Evolutionary conservation across 257 asterid genomes (phyloP).

Genomic region (Solanum dulcamara): DNA sequence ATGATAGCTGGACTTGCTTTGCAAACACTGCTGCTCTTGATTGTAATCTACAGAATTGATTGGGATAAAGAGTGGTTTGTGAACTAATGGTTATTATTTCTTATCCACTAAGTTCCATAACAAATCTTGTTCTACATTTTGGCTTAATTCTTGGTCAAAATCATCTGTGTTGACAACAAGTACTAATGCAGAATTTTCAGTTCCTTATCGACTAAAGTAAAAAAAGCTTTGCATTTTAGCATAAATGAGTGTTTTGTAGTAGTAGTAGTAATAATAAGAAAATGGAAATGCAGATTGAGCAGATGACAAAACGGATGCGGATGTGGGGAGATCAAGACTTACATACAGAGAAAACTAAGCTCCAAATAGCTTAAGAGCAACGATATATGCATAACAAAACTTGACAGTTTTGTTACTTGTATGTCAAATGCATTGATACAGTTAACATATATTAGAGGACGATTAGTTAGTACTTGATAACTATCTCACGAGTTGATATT

Average conservation of each 20-base stretch:
- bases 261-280: neutral
- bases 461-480: neutral
- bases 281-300: constrained; percentile 34
- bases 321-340: constrained; percentile 53
- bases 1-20: constrained; percentile 61
- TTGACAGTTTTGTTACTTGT: neutral
- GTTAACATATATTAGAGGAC: neutral
- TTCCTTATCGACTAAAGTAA: neutral
- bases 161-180: neutral
- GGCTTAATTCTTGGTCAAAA: neutral
- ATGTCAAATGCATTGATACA: neutral
- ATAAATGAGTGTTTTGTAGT: neutral
- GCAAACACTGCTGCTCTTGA: constrained; percentile 43
- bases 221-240: neutral
- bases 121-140: neutral
- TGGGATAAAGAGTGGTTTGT: constrained; percentile 61
- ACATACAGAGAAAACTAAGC: neutral
- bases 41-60: constrained; percentile 48
- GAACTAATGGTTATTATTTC: neutral
- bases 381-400: neutral
- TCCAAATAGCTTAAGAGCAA: neutral
- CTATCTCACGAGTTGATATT: too few relatives aligned
- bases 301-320: constrained; percentile 45
- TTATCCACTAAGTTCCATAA: neutral
- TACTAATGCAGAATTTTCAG: too few relatives aligned